A percentile compares a stretch with the other conserved stretches of the same genome.
Evolutionary conservation across 345 rosid species (phyloP).

Genomic region (Conringia planisiliqua): DNA sequence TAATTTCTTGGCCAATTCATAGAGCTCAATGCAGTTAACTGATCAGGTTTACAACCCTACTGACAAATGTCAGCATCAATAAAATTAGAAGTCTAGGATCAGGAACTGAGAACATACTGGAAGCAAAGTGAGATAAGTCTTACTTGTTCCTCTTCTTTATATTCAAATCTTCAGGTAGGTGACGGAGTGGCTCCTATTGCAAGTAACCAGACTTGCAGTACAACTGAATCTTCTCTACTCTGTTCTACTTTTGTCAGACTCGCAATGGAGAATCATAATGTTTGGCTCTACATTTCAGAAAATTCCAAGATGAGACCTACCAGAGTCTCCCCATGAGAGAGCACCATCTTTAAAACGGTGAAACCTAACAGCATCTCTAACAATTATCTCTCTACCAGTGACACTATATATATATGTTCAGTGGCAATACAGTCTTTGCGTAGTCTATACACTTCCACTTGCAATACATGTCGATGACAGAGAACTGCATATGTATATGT

Average conservation of each 20-base stretch:
- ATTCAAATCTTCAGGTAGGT: neutral
- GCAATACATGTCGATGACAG: too few relatives aligned
- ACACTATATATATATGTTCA: constrained; percentile 77
- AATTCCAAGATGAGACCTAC: constrained; percentile 38
- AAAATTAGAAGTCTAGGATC: neutral
- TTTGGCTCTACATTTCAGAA: neutral
- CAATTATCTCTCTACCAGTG: constrained; percentile 82
- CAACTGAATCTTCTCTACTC: constrained; percentile 3
- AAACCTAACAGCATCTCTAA: constrained; percentile 86
- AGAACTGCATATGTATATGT: too few relatives aligned
- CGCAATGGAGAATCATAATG: neutral
- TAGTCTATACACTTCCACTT: too few relatives aligned
- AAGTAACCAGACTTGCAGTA: neutral
- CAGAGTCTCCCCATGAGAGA: constrained; percentile 95
- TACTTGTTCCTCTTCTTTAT: neutral
- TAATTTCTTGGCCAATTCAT: neutral
- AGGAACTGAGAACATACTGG: neutral
- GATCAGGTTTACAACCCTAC: neutral
- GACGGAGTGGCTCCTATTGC: constrained; percentile 28
- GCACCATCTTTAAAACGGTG: constrained; percentile 84
- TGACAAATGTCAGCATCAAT: neutral
- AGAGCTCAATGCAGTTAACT: neutral
- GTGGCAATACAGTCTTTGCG: constrained; percentile 44
- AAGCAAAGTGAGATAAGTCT: neutral
- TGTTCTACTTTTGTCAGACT: constrained; percentile 13